These are phyloP conservation scores for Acorus gramineus DNA, from an alignment of 106 monocot species.

Conservation along the genomic window DNA sequence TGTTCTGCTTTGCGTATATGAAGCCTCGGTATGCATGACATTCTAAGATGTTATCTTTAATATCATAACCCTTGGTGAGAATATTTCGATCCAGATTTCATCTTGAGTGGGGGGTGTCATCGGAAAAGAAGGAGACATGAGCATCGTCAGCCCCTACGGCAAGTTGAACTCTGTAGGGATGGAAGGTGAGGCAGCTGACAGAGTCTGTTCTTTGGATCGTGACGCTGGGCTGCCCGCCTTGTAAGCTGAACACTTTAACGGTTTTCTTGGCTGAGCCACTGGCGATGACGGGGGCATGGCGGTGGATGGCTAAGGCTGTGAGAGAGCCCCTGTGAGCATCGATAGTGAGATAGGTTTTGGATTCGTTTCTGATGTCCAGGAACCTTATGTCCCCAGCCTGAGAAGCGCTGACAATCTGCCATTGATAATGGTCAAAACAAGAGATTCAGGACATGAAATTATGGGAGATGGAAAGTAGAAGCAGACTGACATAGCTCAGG, in stretches of 20 bases:
- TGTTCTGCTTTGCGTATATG: not conserved
- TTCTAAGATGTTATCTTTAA: not conserved
- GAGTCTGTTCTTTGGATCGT: slow-evolving; percentile 88
- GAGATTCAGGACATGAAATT: no score
- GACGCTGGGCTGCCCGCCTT: slow-evolving; percentile 64
- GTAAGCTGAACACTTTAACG: slow-evolving; percentile 81
- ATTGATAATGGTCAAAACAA: no score
- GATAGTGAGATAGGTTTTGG: slow-evolving; percentile 60
- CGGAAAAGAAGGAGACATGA: slow-evolving; percentile 72
- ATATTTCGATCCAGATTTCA: slow-evolving; percentile 8
- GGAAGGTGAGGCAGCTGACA: slow-evolving; percentile 78
- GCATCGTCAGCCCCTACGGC: slow-evolving; percentile 86
- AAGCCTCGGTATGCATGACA: not conserved
- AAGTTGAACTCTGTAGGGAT: slow-evolving; percentile 67
- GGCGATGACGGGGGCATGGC: slow-evolving; percentile 90
- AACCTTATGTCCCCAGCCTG: slow-evolving; percentile 93
- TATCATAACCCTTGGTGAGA: not conserved
- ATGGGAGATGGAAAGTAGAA: no score
- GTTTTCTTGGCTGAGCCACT: slow-evolving; percentile 95
- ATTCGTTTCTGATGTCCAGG: slow-evolving; percentile 55
- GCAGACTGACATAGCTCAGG: no score
- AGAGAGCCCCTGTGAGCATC: slow-evolving; percentile 84
- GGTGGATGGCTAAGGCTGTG: slow-evolving; percentile 69
- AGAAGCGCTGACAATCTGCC: slow-evolving; percentile 93
- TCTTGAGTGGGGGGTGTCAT: slow-evolving; percentile 61